Evolutionary conservation across 352 stramenopile genomes (phyloP), one percentile per base, ranked within the genome.

Genomic region (Phytophthora vignae): DNA sequence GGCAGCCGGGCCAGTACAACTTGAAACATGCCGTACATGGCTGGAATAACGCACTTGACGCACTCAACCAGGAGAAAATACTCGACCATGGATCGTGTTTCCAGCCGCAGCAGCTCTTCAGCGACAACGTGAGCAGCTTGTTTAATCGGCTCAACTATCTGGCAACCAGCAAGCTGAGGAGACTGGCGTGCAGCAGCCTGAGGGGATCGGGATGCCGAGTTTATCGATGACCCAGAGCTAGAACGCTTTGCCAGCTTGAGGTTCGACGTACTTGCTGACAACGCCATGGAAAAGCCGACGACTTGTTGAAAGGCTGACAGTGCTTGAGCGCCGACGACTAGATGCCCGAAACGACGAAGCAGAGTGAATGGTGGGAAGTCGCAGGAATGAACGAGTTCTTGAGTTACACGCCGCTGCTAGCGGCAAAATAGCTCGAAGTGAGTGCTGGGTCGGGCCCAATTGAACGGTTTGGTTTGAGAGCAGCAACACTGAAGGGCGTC

Each of bases 1-100:
- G 61, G 61, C 15, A 77, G 21, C 2, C 42, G 42, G 1, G 42
- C 49, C 4, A 81, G 49, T 8, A 70, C 36, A 1, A 57, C 36
- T 10, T 74, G 65, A 31, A 76, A 78, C 6, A 73, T 44, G 11
- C 36, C 67, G 42, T 77, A 78, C 21, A 78, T 54, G 25, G 64
- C 49, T 17, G 74, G 70, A n/a, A 78, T 66, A 10, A 78, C 53
- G n/a, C 46, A 70, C 38, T 81, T 71, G 22, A 81, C 60, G 55
- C 76, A 76, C 53, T 78, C 74, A 11, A 81, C 36, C 1, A 76
- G 57, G 5, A 69, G 54, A 11, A 76, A 70, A 14, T 77, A 73
- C 46, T 81, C 70, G 1, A 50, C 60, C 42, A 49, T 61, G 46
- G 64, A 74, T n/a, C 78, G 42, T 4, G 52, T 68, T 19, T 67